Base-by-base conservation (phyloP, 1,139 yeast genomes). In the Yamadazyma sp. region DNA sequence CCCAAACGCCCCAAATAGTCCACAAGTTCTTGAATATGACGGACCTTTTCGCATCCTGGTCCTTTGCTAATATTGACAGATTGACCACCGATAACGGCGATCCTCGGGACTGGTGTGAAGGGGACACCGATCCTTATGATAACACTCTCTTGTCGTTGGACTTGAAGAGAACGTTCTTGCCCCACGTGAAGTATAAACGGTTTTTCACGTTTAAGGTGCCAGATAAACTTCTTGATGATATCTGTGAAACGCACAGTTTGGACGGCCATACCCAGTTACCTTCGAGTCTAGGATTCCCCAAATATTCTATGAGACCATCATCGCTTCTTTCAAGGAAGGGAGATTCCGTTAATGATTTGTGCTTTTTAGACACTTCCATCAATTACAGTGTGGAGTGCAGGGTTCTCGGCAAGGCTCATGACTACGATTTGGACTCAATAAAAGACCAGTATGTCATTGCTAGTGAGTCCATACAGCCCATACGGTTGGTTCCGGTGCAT, bases 61-160 rank as follows among this genome's bases (percentile, higher is more conserved):
- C 73, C 6, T 70, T 61, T 47, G 73, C 76, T 21, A 70, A 70
- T 46, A 70, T 71, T 24, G 73, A 67, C 46, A 50, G 77, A 29
- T 53, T 71, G 18, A 64, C 59, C 11, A 70, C 76, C 6, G 77
- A 71, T 46, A 57, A 68, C 40, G 76, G 75, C 1, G 73, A 70
- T 43, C 76, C 76, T 4, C 71, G 67, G 44, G 76, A 70, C 52
- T 71, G 76, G 76, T 70, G 76, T 50, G 66, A 59, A 20, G 75
- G 75, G 2, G 77, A 70, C 40, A 64, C 60, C 1, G 77, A 71
- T 46, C 75, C 76, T 3, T 60, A 53, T 42, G 77, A 71, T 47
- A 60, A 62, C 43, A 57, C 75, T 1, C 40, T 46, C 3, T 47
- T 71, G n/a, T 50, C 75, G 2, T 57, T 71, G 31, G 73, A 62